Base-by-base conservation (phyloP, 371 early-diverging fungal species). In the Rhizopus sp. region DNA sequence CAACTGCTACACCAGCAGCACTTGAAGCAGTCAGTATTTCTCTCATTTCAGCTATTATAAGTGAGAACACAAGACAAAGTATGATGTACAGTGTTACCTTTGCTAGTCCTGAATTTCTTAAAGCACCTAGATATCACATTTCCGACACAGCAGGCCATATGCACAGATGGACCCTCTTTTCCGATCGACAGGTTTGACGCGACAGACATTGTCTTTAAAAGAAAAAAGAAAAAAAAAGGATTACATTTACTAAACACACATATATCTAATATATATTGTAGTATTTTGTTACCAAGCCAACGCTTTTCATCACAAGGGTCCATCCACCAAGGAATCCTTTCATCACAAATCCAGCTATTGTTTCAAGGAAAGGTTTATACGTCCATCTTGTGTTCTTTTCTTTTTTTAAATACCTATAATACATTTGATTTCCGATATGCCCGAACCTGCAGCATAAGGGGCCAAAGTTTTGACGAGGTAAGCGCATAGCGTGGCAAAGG, bases 111-210 rank as follows among this genome's bases (percentile, higher is more conserved):
- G 69, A 88, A 96, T 71, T 93, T 93, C 54, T 78, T 80, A 73
- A 94, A 95, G 54, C 90, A 73, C 37, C 94, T 80, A 1, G 94
- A 87, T 29, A 92, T 77, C 8, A 95, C 88, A 73, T 95, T 94
- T 23, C 95, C 96, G 16, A 96, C 83, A 64, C 94, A 93, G 55
- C 93, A 89, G 0, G 94, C 88, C 58, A 97, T 91, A 70, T 97
- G 97, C 3, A 98, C 95, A 39, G 96, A 82, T 0, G 98, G 96
- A 0, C 97, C 98, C 73, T 98, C 96, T 69, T 94, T 94, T 35
- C 98, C 98, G 35, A 96, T 81, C 30, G 87, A 87, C 33, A 98
- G 72, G 40, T 95, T 95, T 1, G 95, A 91, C 0, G 94, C 92
- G 4, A 93, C 94, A 44, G 89, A 85, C 65, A 93, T 78, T 3